phyloP scores from a whole-genome alignment of 345 rosid species.

The Ricinus communis region DNA sequence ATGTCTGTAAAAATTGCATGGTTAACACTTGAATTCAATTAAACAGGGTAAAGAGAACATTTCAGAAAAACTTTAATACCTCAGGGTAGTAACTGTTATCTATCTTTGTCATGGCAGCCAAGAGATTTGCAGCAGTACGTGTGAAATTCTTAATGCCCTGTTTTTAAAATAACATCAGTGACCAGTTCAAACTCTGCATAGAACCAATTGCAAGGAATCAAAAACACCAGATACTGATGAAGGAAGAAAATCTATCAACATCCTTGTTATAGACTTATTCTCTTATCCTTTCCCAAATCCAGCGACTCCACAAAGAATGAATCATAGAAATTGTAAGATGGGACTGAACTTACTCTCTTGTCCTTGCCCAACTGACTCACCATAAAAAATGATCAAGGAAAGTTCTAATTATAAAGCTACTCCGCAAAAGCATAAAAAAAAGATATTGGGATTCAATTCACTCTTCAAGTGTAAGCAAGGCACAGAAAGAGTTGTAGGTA shows the following conservation, averaged over 20 bases:
- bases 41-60: constrained; percentile 10
- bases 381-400: background rate
- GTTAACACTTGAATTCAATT: constrained; percentile 19
- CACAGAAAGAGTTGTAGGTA: background rate
- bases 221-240: background rate
- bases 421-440: background rate
- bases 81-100: constrained; percentile 92
- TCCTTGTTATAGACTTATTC: background rate
- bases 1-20: constrained; percentile 55
- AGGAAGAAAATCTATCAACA: constrained; percentile 4
- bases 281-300: constrained; percentile 3
- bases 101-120: constrained; percentile 72
- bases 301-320: background rate
- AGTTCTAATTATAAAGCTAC: background rate
- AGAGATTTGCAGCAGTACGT: constrained; percentile 79
- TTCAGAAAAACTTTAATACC: constrained; percentile 43
- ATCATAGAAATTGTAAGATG: background rate
- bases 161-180: constrained; percentile 25
- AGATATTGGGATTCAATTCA: background rate
- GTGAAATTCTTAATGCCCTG: constrained; percentile 93
- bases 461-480: background rate
- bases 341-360: background rate
- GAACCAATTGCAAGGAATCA: constrained; percentile 4
- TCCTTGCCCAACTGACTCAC: constrained; percentile 1
- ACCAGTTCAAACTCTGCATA: constrained; percentile 28